Base-by-base conservation (phyloP, 768 basidiomycete species). In the Trametes villosa region DNA sequence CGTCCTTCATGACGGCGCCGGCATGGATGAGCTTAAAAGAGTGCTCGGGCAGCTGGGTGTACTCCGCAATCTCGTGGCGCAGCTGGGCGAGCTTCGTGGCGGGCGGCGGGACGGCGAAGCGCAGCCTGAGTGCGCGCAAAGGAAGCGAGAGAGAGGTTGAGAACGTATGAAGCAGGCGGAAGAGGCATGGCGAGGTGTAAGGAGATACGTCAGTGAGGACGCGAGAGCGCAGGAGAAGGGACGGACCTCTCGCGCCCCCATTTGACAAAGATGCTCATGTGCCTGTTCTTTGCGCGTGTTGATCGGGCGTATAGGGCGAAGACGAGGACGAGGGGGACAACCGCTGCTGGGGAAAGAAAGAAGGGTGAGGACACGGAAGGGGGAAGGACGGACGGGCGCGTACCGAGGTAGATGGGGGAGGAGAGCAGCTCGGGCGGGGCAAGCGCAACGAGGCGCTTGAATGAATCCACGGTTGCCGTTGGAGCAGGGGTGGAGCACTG, bases 1-100 rank as follows among this genome's bases (percentile, higher is more conserved):
- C 87, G 71, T 96, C 93, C 66, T 88, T 89, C 83, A 98, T 89
- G 73, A 97, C 84, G 1, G 92, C 94, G 38, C 96, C 96, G 46
- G 89, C 85, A 76, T 91, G 88, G 64, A 98, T 86, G 69, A 98
- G 83, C 72, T 94, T 93, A 82, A 97, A 92, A 29, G 83, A 82
- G 64, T 81, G 68, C 29, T 75, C 72, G 0, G 88, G 84, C 13
- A 98, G 81, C 54, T 87, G 86, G 2, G 92, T 95, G 68, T 88
- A 85, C 6, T 87, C 81, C 15, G 92, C 87, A 51, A 97, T 77
- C 22, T 82, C 78, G 4, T 78, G 65, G 38, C 90, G 82, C 52
- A 96, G 73, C 9, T 75, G 74, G 26, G 78, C 77, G 47, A 95
- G 81, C 13, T 81, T 81, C 0, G 89, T 84, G 52, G 81, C 69